Evolutionary conservation across 495 filamentous ascomycete species (phyloP).

Genomic region (Bathelium albidoporum): DNA sequence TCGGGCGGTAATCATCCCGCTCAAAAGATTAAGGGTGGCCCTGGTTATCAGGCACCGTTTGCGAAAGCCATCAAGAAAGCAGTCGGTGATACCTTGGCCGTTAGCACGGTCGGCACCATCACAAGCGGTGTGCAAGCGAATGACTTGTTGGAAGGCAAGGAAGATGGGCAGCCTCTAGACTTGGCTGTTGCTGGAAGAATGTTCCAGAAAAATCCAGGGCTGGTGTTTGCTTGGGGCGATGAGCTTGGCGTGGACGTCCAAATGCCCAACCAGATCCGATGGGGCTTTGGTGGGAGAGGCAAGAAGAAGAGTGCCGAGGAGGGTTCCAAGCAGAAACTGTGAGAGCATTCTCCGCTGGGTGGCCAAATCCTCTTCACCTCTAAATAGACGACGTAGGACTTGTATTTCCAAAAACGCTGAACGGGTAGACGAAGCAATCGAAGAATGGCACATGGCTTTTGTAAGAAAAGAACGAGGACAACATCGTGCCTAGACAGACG

Average conservation of each 20-base stretch:
- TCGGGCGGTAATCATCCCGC: constrained; percentile 47
- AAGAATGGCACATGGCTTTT: not conserved
- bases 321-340: not conserved
- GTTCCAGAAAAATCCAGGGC: constrained; percentile 59
- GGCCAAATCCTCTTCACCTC: not conserved
- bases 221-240: constrained; percentile 61
- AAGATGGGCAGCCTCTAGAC: constrained; percentile 36
- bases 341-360: not conserved
- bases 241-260: constrained; percentile 53
- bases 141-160: constrained; percentile 42
- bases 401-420: not conserved
- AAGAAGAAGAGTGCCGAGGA: constrained; percentile 15
- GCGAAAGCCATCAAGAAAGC: constrained; percentile 53
- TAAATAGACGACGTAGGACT: not conserved
- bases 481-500: too few relatives aligned
- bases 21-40: constrained; percentile 48
- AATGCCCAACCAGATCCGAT: constrained; percentile 58
- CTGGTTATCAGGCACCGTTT: constrained; percentile 59
- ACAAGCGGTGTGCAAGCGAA: constrained; percentile 47
- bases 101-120: constrained; percentile 55
- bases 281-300: constrained; percentile 41
- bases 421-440: not conserved
- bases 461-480: too few relatives aligned
- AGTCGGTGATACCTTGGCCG: constrained; percentile 47
- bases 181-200: constrained; percentile 49